A percentile compares a stretch with the other conserved stretches of the same genome.
These are phyloP conservation scores for Aspergillus sp. DNA, from an alignment of 2,329 filamentous ascomycete species.

Conservation along the genomic window DNA sequence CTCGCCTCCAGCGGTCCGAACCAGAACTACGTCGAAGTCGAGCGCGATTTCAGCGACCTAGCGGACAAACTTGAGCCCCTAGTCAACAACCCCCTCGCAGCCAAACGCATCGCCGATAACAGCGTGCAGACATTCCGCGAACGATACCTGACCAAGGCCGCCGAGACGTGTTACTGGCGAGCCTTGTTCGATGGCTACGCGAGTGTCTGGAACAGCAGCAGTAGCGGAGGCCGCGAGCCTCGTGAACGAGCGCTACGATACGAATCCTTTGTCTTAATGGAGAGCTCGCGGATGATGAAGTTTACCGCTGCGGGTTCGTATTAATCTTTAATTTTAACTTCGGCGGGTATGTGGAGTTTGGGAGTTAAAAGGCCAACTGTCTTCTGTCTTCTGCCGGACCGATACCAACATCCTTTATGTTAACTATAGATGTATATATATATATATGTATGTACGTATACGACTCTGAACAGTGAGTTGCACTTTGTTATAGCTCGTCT, in stretches of 20 bases:
- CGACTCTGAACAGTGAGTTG: too few species aligned
- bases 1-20: slow-evolving; percentile 33
- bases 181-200: slow-evolving; percentile 29
- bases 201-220: slow-evolving; percentile 15
- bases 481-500: too few species aligned
- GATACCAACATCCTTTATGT: too few species aligned
- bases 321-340: too few species aligned
- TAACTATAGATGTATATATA: too few species aligned
- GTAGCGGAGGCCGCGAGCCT: slow-evolving; percentile 4
- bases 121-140: slow-evolving; percentile 40
- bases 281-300: slow-evolving; percentile 18
- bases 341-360: too few species aligned
- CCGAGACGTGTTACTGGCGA: slow-evolving; percentile 46
- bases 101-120: slow-evolving; percentile 40
- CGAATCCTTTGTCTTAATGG: slow-evolving; percentile 22
- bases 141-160: slow-evolving; percentile 42
- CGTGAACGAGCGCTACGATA: slow-evolving; percentile 17
- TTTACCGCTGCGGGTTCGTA: slow-evolving; percentile 3
- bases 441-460: too few species aligned
- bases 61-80: slow-evolving; percentile 28
- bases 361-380: too few species aligned
- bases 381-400: too few species aligned
- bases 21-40: slow-evolving; percentile 42
- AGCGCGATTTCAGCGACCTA: slow-evolving; percentile 49
- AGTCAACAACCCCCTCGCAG: slow-evolving; percentile 26